Conservation (phyloP, 768 basidiomycete genomes). For the Agaricus sinodeliciosus region DNA sequence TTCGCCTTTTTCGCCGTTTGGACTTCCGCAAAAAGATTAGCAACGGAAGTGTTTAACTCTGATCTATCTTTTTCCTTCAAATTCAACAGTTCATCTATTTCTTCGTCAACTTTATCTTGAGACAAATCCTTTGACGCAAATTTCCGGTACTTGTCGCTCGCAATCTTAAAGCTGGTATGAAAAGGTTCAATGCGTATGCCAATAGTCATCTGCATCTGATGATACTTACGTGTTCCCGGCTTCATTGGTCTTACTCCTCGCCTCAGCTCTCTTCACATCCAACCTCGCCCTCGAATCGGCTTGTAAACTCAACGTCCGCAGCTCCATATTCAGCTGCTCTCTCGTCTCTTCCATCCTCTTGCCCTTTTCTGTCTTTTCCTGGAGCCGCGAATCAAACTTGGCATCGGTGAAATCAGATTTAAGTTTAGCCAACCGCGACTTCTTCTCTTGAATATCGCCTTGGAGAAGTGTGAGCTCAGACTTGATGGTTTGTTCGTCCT, state of each 20-base stretch:
- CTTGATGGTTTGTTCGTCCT: constrained; percentile 47
- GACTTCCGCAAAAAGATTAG: constrained; percentile 20
- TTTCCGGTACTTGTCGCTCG: constrained; percentile 56
- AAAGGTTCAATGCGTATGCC: no score
- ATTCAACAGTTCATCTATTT: constrained; percentile 48
- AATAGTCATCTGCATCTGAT: no score
- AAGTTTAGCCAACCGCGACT: constrained; percentile 48
- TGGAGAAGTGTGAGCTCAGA: constrained; percentile 46
- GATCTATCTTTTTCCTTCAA: constrained; percentile 60
- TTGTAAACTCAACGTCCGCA: constrained; percentile 66
- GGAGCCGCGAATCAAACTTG: constrained; percentile 59
- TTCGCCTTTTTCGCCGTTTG: constrained; percentile 39
- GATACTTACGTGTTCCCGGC: constrained; percentile 58
- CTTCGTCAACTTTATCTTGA: constrained; percentile 65
- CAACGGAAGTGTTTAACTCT: constrained; percentile 29
- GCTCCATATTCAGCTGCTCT: constrained; percentile 65
- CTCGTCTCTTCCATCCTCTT: constrained; percentile 60
- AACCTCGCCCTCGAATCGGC: constrained; percentile 77
- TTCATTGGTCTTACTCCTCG: constrained; percentile 57
- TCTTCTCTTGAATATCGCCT: constrained; percentile 68
- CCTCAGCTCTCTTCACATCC: constrained; percentile 64
- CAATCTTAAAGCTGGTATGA: constrained; percentile 49
- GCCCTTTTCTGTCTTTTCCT: constrained; percentile 45
- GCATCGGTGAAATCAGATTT: constrained; percentile 50
- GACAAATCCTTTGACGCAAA: constrained; percentile 55